A percentile compares a stretch with the other conserved stretches of the same genome.
Evolutionary conservation across 306 rosid species (phyloP).

Genomic region (Cicer judaicum): DNA sequence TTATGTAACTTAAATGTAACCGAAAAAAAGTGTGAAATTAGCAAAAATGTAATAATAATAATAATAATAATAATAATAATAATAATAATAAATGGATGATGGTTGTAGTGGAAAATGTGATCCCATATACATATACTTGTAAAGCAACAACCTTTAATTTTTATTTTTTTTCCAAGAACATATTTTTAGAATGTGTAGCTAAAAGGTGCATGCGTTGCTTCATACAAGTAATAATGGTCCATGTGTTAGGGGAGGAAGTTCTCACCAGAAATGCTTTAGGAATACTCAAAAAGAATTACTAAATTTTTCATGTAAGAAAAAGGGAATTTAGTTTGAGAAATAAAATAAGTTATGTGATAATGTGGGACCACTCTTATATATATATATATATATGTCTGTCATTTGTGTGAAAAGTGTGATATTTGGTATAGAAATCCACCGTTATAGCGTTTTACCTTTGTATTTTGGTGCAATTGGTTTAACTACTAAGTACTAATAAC

Average conservation of each 20-base stretch:
- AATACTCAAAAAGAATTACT: constrained; percentile 67
- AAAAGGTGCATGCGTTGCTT: constrained; percentile 71
- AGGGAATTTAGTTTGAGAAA: constrained; percentile 32
- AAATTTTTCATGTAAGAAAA: constrained; percentile 49
- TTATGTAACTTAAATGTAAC: too few relatives aligned
- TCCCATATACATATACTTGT: constrained; percentile 31
- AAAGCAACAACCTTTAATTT: constrained; percentile 11
- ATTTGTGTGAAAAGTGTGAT: constrained; percentile 48
- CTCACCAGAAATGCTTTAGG: constrained; percentile 80
- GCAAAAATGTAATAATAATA: too few relatives aligned
- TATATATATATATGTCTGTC: constrained; percentile 39
- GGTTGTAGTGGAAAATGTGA: constrained; percentile 35
- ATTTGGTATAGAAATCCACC: constrained; percentile 46
- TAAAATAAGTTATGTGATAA: constrained; percentile 34
- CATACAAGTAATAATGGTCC: constrained; percentile 66
- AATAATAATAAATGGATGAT: not conserved
- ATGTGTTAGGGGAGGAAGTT: constrained; percentile 59
- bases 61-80: not conserved
- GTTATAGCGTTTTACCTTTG: constrained; percentile 28
- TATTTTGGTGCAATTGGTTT: constrained; percentile 17
- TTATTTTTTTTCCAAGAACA: constrained; percentile 28
- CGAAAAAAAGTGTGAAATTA: too few relatives aligned
- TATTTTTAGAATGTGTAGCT: constrained; percentile 44
- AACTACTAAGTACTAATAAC: constrained; percentile 33
- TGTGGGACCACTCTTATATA: constrained; percentile 49